Conservation (phyloP, 768 basidiomycete genomes). For the Mycena galopus region DNA sequence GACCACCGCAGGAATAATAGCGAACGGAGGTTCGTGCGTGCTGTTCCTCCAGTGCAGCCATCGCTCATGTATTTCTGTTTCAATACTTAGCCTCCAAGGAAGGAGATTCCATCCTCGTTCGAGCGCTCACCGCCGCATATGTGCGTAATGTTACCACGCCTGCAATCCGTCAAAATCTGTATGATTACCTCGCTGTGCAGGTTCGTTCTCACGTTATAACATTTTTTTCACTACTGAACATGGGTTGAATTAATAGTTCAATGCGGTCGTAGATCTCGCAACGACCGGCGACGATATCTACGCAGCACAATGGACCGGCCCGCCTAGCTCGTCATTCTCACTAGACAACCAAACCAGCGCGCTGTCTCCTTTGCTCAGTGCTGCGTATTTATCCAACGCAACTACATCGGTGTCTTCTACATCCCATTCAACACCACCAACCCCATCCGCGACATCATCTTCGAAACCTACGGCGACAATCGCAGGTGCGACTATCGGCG, state of each 20-base stretch:
- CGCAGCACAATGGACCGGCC: neutral
- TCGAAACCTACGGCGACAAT: neutral
- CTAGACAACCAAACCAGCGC: neutral
- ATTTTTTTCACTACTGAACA: neutral
- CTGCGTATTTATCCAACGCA: neutral
- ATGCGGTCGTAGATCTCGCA: slow-evolving; percentile 3
- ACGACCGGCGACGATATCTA: slow-evolving; percentile 2
- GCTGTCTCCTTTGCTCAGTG: neutral
- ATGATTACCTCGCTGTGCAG: slow-evolving; percentile 28
- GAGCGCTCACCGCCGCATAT: slow-evolving; percentile 24
- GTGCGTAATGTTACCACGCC: slow-evolving; percentile 21
- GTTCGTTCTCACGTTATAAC: neutral
- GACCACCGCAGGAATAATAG: neutral
- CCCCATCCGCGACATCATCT: neutral
- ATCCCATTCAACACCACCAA: neutral
- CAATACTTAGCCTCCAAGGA: neutral
- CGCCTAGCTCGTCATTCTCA: neutral
- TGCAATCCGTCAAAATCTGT: slow-evolving; percentile 3
- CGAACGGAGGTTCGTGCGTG: neutral
- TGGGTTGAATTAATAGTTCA: neutral
- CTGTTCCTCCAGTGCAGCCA: neutral
- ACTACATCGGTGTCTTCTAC: neutral
- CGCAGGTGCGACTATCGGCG: neutral
- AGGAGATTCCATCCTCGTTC: slow-evolving; percentile 15
- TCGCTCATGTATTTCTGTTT: neutral